These are phyloP conservation scores for Gautieria morchelliformis DNA, from an alignment of 768 basidiomycete genomes.

Conservation along the genomic window DNA sequence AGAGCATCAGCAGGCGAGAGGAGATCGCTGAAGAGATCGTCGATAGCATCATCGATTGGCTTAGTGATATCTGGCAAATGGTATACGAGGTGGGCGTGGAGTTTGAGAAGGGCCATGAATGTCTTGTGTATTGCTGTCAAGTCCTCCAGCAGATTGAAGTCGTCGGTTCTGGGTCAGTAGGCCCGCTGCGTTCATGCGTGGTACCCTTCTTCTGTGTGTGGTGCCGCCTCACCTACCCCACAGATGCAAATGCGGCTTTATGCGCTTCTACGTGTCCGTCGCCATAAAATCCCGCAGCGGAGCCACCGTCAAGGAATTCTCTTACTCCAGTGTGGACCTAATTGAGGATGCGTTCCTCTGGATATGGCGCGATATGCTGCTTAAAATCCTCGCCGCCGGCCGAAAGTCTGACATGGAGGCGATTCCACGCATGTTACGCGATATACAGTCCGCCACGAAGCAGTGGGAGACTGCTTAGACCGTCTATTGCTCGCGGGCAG, in stretches of 20 bases:
- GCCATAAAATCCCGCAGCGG: conserved; percentile 32
- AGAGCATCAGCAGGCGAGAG: conserved; percentile 32
- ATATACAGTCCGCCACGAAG: conserved; percentile 37
- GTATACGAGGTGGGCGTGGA: conserved; percentile 49
- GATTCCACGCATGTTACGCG: conserved; percentile 47
- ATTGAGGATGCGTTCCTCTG: conserved; percentile 43
- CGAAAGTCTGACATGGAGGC: conserved; percentile 18
- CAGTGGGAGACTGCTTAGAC: conserved; percentile 41
- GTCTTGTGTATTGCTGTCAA: conserved; percentile 43
- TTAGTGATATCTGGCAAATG: conserved; percentile 54
- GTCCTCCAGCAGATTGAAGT: conserved; percentile 35
- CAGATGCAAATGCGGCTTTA: conserved; percentile 48
- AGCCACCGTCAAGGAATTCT: conserved; percentile 38
- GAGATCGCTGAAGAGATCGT: conserved; percentile 49
- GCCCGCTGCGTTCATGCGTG: background rate
- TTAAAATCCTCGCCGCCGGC: conserved; percentile 40
- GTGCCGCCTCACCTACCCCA: background rate
- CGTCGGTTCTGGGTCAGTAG: conserved; percentile 26
- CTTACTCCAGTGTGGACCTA: conserved; percentile 36
- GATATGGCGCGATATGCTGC: conserved; percentile 62
- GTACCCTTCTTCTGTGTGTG: conserved; percentile 10
- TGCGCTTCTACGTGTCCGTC: conserved; percentile 37
- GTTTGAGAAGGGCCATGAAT: conserved; percentile 43
- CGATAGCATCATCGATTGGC: conserved; percentile 44
- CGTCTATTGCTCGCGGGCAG: conserved; percentile 46